Evolutionary conservation across 768 basidiomycete genomes (phyloP), one percentile per base, ranked within the genome.

Genomic region (Tricholoma sp.): DNA sequence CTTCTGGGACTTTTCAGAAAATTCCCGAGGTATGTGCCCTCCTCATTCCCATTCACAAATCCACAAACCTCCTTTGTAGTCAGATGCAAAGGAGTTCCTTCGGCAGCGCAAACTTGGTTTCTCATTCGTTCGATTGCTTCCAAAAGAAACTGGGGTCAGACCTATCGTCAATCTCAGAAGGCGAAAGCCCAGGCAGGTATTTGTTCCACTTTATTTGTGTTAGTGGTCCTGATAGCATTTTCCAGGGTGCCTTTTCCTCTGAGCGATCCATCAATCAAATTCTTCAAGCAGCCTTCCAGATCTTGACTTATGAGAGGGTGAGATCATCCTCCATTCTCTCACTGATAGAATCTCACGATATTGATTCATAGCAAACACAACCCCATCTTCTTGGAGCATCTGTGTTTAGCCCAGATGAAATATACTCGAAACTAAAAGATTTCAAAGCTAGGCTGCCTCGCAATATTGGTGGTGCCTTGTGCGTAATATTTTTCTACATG

Each of bases 111-210:
- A 73, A 58, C 77, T 97, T 2, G 91, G 91, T 0, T 93, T 85
- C 65, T 92, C 94, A 0, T 91, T 89, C 60, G 85, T 96, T 13
- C 82, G 97, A 2, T 76, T 98, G 6, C 74, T 99, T 17, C 97
- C 97, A 0, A 99, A 98, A 69, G 95, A 95, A 56, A 91, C 85
- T 3, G 97, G 97, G 0, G 92, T 98, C 2, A 80, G 97, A 31
- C 95, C 95, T 0, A 96, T 98, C 58, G 90, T 97, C 28, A 98
- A 99, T 66, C 75, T 98, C 42, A 80, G 85, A 20, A 79, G 85
- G 52, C 78, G 74, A 63, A 72, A 69, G 54, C 65, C 67, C 28
- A 62, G 56, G 56, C 65, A 66, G 63, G 72, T 66, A 59, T 76
- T 74, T 50, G 28, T 59, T 48, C 42, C 8, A 49, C 37, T 11